These are phyloP conservation scores for Tolypocladium capitatum DNA, from an alignment of 2,329 filamentous ascomycete genomes.

Conservation along the genomic window DNA sequence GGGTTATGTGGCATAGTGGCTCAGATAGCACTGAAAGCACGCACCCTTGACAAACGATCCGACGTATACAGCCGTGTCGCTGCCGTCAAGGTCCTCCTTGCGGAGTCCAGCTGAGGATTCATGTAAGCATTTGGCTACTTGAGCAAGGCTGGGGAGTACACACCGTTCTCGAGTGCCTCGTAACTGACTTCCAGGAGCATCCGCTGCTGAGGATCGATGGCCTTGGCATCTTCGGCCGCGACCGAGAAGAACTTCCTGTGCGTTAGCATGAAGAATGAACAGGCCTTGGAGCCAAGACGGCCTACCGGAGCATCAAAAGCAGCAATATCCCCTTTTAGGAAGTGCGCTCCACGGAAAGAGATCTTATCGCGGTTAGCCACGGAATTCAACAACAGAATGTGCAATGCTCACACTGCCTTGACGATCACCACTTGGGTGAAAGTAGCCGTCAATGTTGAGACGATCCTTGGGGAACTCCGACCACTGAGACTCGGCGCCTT, in stretches of 20 bases:
- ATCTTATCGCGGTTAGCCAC: conserved; percentile 18
- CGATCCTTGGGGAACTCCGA: conserved; percentile 33
- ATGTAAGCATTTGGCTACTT: background rate
- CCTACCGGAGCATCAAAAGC: conserved; percentile 36
- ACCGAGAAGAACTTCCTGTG: conserved; percentile 36
- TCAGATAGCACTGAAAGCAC: background rate
- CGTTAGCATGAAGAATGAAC: background rate
- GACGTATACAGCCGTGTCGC: conserved; percentile 33
- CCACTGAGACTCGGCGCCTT: conserved; percentile 30
- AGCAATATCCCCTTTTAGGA: conserved; percentile 31
- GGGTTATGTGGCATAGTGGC: background rate
- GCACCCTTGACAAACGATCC: conserved; percentile 37
- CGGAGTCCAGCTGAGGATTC: conserved; percentile 25
- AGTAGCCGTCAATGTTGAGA: conserved; percentile 39
- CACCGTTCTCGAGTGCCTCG: conserved; percentile 37
- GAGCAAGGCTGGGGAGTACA: background rate
- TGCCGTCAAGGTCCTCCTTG: conserved; percentile 28
- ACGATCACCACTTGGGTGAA: conserved; percentile 36
- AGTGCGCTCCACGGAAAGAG: conserved; percentile 35
- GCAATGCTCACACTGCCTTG: conserved; percentile 30
- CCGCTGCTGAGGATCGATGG: conserved; percentile 41
- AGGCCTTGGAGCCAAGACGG: background rate
- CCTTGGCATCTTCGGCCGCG: conserved; percentile 33
- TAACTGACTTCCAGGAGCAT: conserved; percentile 36
- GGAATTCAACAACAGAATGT: too few species aligned